Evolutionary conservation across 2,329 filamentous ascomycete genomes (phyloP), one percentile per base, ranked within the genome.

Genomic region (Microdochium paspali): DNA sequence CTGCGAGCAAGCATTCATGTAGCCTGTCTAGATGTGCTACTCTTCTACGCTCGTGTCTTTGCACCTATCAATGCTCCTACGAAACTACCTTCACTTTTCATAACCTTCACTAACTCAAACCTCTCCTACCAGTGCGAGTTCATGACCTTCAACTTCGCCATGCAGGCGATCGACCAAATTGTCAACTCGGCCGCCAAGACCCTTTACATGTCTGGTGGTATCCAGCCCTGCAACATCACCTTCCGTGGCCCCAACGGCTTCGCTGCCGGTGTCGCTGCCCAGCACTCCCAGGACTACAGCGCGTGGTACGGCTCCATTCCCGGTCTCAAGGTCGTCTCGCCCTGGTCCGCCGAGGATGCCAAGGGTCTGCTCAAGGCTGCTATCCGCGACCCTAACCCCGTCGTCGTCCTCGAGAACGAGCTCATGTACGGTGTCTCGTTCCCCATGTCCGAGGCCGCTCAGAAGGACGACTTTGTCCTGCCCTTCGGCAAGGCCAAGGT

Each of bases 101-200:
- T n/a, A n/a, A n/a, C n/a, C n/a, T n/a, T n/a, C n/a, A n/a, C n/a
- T n/a, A n/a, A n/a, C n/a, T n/a, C n/a, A n/a, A n/a, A n/a, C n/a
- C n/a, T n/a, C n/a, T 18, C 3, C 26, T 18, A 52, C 9, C 56
- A 93, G 88, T 93, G 87, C 80, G 93, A 98, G 76, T 98, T 98
- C 80, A 98, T 98, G 93, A 98, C 93, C 63, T 97, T 95, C 83
- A 98, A 98, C 82, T 97, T 97, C 67, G 91, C 93, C 70, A 98
- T 98, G 93, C 93, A 98, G 76, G 89, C 93, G 66, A 98, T 98
- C 70, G 93, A 98, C 69, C 93, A 98, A 70, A 88, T 98, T 66
- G 90, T 98, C 82, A 98, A 98, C 83, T 97, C 91, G 45, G 93
- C 79, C 59, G 93, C 90, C 65, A 98, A 98, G 80, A 98, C 93